Evolutionary conservation across 768 basidiomycete species (phyloP).

Genomic region (Panaeolus cyanescens): DNA sequence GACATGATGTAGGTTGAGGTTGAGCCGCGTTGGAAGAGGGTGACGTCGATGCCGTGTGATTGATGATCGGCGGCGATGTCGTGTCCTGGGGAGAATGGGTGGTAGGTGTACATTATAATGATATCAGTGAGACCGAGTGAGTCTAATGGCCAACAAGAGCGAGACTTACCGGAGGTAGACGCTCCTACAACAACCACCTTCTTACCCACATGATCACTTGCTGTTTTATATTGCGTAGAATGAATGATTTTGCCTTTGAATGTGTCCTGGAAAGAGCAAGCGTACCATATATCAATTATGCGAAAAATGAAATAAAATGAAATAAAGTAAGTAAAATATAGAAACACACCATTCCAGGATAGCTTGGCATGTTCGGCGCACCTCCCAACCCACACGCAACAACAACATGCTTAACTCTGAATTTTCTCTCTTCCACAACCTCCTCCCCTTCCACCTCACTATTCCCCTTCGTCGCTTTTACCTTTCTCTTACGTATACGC

Average conservation of each 20-base stretch:
- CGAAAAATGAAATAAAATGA: neutral
- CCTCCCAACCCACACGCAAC: slow-evolving; percentile 56
- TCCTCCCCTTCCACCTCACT: slow-evolving; percentile 3
- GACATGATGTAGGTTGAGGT: slow-evolving; percentile 55
- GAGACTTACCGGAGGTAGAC: slow-evolving; percentile 46
- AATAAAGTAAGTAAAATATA: neutral
- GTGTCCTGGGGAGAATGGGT: slow-evolving; percentile 25
- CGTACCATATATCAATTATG: neutral
- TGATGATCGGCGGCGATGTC: slow-evolving; percentile 39
- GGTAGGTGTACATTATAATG: neutral
- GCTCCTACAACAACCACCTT: slow-evolving; percentile 57
- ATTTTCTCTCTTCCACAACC: slow-evolving; percentile 40
- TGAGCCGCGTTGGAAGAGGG: slow-evolving; percentile 50
- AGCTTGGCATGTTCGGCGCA: slow-evolving; percentile 45
- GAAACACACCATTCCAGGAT: slow-evolving; percentile 40
- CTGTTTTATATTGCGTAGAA: slow-evolving; percentile 48
- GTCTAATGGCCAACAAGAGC: neutral
- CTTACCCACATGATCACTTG: slow-evolving; percentile 53
- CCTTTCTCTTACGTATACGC: too few relatives aligned
- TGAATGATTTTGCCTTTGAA: slow-evolving; percentile 57
- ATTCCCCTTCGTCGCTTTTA: neutral
- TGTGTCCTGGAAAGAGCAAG: slow-evolving; percentile 32
- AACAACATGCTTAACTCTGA: slow-evolving; percentile 51
- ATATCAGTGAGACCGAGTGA: neutral
- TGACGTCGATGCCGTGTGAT: slow-evolving; percentile 44